phyloP scores from a whole-genome alignment of 2,329 filamentous ascomycete species.

The Claviceps pazoutovae region DNA sequence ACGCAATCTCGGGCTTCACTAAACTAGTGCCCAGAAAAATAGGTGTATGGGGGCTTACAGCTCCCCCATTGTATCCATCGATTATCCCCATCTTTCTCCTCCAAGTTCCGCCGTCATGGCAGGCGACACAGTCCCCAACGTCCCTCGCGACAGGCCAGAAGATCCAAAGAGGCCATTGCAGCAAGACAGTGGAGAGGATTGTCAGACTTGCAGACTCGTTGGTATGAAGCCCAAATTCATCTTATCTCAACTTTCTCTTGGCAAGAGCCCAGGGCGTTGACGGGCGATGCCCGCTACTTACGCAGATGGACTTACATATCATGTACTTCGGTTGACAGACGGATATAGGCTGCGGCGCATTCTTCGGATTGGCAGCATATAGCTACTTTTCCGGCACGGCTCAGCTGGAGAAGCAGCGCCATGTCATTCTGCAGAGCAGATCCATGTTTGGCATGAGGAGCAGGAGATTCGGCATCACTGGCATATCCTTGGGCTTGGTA shows the following conservation, averaged over 20 bases:
- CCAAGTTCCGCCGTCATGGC: constrained; percentile 12
- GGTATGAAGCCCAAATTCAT: constrained; percentile 34
- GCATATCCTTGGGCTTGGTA: constrained; percentile 52
- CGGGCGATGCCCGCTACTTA: too few relatives aligned
- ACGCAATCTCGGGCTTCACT: too few relatives aligned
- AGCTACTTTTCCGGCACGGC: constrained; percentile 62
- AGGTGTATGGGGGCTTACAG: too few relatives aligned
- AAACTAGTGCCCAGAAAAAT: too few relatives aligned
- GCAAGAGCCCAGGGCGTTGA: too few relatives aligned
- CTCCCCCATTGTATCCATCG: too few relatives aligned
- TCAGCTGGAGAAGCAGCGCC: constrained; percentile 53
- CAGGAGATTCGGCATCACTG: constrained; percentile 50
- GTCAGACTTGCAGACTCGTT: constrained; percentile 54
- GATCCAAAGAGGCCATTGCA: constrained; percentile 44
- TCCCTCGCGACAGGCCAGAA: constrained; percentile 46
- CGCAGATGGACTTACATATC: not conserved
- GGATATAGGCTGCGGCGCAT: constrained; percentile 56
- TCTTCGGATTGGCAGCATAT: constrained; percentile 62
- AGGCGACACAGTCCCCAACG: constrained; percentile 30
- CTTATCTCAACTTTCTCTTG: not conserved
- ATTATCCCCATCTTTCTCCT: too few relatives aligned
- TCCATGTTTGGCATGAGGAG: constrained; percentile 61
- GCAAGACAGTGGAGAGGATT: constrained; percentile 48
- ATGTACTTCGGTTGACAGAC: not conserved
- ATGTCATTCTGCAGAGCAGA: constrained; percentile 52